phyloP scores from a whole-genome alignment of 371 early-diverging fungal species.

The Mortierella sp. region DNA sequence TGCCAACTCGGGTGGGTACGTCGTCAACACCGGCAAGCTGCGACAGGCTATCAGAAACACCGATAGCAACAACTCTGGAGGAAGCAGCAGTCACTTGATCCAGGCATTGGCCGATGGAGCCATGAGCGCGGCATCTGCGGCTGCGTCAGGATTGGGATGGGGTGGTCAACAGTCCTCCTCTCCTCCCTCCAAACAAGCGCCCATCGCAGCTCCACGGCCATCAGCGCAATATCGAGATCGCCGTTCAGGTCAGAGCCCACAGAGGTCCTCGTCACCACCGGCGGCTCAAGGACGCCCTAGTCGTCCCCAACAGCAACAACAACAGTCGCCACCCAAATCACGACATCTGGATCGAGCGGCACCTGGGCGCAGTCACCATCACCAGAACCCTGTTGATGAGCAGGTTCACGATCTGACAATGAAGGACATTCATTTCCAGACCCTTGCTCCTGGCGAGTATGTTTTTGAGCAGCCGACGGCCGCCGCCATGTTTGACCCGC shows the following conservation, averaged over 20 bases:
- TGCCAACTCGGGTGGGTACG: slow-evolving; percentile 38
- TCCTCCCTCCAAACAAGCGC: not conserved
- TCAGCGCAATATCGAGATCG: not conserved
- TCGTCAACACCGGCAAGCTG: slow-evolving; percentile 42
- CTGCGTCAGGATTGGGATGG: slow-evolving; percentile 49
- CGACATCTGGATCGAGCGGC: not conserved
- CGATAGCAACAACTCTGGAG: not conserved
- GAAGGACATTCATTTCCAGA: slow-evolving; percentile 56
- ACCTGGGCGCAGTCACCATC: slow-evolving; percentile 16
- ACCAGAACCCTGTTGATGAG: slow-evolving; percentile 12
- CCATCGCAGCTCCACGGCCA: not conserved
- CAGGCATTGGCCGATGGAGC: slow-evolving; percentile 44
- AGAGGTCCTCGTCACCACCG: slow-evolving; percentile 9
- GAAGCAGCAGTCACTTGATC: slow-evolving; percentile 37
- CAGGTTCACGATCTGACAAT: slow-evolving; percentile 51
- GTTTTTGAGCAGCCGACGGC: not conserved
- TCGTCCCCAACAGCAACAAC: not conserved
- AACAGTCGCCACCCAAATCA: not conserved
- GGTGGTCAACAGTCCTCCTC: slow-evolving; percentile 16
- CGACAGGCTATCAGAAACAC: slow-evolving; percentile 42
- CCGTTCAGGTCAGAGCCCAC: not conserved
- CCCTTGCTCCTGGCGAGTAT: slow-evolving; percentile 13
- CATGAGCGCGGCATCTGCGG: slow-evolving; percentile 35
- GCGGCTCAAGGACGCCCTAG: not conserved
- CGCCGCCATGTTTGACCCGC: not conserved